phyloP scores from a whole-genome alignment of 2,329 filamentous ascomycete genomes.

The Colletotrichum cereale region DNA sequence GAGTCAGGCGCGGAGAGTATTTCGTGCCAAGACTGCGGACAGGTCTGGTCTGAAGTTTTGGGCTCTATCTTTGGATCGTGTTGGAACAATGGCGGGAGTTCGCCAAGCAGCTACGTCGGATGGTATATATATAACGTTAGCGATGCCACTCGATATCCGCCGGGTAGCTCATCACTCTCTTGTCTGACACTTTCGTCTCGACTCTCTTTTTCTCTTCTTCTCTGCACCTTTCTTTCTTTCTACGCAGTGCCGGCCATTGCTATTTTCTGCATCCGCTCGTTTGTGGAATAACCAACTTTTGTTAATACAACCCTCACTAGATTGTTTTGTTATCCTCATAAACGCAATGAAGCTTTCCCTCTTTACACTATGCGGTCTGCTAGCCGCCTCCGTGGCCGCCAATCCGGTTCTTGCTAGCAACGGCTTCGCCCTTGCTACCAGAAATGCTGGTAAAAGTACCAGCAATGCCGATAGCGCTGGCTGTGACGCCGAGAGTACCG shows the following conservation, averaged over 20 bases:
- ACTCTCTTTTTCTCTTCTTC: slow-evolving; percentile 9
- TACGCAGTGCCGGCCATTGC: slow-evolving; percentile 37
- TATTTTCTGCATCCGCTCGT: slow-evolving; percentile 30
- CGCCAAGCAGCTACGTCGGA: neutral
- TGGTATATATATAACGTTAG: slow-evolving; percentile 23
- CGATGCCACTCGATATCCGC: neutral
- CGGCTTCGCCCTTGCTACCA: neutral
- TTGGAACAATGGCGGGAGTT: neutral
- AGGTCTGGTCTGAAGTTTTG: slow-evolving; percentile 31
- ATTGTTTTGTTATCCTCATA: neutral
- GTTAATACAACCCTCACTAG: slow-evolving; percentile 1
- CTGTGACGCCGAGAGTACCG: slow-evolving; percentile 6
- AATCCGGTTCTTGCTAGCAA: slow-evolving; percentile 12
- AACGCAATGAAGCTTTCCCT: slow-evolving; percentile 29
- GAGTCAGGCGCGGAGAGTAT: slow-evolving; percentile 15
- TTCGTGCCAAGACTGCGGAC: slow-evolving; percentile 30
- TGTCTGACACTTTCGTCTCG: slow-evolving; percentile 1
- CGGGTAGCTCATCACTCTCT: neutral
- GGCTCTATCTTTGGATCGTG: slow-evolving; percentile 30
- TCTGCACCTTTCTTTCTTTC: slow-evolving; percentile 19
- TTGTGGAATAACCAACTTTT: slow-evolving; percentile 7
- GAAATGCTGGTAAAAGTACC: neutral
- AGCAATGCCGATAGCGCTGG: neutral
- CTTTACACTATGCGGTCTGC: slow-evolving; percentile 26
- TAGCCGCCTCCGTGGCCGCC: slow-evolving; percentile 32